These are phyloP conservation scores for Pelargonium myrrhifolium DNA, from an alignment of 441 rosid species.

Conservation along the genomic window DNA sequence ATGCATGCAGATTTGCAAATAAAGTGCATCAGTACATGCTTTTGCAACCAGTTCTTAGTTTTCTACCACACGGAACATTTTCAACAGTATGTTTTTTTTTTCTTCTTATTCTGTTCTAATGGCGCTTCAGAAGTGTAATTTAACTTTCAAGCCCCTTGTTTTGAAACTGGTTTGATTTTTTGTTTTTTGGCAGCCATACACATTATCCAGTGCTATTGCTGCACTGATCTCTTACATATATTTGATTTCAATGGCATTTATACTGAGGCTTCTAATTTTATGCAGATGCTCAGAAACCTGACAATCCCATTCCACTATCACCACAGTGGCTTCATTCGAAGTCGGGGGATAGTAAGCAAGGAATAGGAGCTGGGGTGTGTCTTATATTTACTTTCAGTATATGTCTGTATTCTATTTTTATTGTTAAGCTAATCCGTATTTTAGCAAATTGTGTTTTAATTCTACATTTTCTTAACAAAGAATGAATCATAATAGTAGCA, in stretches of 20 bases:
- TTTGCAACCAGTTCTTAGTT: neutral
- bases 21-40: neutral
- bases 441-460: neutral
- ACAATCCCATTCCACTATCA: constrained; percentile 78
- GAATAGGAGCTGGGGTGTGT: constrained; percentile 70
- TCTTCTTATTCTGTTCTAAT: neutral
- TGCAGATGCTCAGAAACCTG: constrained; percentile 81
- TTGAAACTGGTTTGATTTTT: too few species aligned
- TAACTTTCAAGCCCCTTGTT: neutral
- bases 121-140: neutral
- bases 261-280: constrained; percentile 22
- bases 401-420: neutral
- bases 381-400: neutral
- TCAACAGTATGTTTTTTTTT: neutral
- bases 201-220: too few species aligned
- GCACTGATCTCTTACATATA: too few species aligned
- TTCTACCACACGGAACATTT: neutral
- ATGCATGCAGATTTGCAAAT: too few species aligned
- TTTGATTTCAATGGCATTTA: neutral
- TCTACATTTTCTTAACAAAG: neutral
- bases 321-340: constrained; percentile 99
- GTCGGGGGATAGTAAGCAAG: constrained; percentile 75
- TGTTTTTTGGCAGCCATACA: too few species aligned
- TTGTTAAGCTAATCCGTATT: neutral
- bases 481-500: neutral